phyloP scores from a whole-genome alignment of 257 asterid genomes.

The Scutellaria minor region DNA sequence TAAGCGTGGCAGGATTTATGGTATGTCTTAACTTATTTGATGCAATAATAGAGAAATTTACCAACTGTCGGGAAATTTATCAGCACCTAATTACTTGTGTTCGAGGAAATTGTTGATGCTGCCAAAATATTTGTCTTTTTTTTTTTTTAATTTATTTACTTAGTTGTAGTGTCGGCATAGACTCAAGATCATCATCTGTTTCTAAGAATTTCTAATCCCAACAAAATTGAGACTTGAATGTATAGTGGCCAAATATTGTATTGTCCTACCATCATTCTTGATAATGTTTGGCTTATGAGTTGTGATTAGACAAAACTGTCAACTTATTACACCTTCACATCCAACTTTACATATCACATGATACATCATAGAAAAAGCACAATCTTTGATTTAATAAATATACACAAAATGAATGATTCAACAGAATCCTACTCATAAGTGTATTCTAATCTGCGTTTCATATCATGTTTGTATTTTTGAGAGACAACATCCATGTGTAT shows the following conservation, averaged over 20 bases:
- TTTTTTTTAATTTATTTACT: neutral
- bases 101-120: constrained; percentile 1
- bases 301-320: no score
- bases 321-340: no score
- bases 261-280: no score
- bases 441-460: neutral
- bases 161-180: constrained; percentile 26
- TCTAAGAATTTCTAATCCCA: neutral
- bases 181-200: neutral
- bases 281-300: no score
- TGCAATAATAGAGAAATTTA: constrained; percentile 33
- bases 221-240: no score
- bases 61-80: constrained; percentile 37
- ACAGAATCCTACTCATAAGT: no score
- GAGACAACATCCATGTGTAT: no score
- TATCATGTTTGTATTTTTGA: neutral
- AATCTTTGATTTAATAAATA: no score
- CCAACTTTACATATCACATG: no score
- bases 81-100: constrained; percentile 21
- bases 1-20: constrained; percentile 34
- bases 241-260: no score
- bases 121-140: neutral
- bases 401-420: no score
- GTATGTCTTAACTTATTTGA: constrained; percentile 33
- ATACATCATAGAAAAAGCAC: no score